Conservation (phyloP, 306 rosid species). For the Quercus variabilis region DNA sequence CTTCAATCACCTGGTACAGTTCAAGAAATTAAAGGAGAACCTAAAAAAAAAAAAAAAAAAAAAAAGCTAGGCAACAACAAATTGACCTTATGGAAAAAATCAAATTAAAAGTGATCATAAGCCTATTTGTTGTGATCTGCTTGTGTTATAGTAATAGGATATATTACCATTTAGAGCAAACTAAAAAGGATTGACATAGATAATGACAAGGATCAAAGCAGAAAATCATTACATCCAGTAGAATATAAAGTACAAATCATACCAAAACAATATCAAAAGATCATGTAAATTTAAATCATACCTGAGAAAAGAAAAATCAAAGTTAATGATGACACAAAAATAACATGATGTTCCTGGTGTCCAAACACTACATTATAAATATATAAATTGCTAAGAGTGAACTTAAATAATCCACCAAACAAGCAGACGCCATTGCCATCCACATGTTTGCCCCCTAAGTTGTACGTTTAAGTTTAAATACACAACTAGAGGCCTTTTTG, state of each 20-base stretch:
- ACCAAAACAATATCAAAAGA: neutral
- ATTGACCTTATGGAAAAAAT: neutral
- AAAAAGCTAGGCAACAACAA: neutral
- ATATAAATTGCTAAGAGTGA: neutral
- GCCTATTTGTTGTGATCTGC: neutral
- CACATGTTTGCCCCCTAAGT: neutral
- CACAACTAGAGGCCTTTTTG: too few relatives aligned
- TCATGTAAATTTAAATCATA: neutral
- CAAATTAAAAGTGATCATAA: neutral
- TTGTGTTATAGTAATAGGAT: neutral
- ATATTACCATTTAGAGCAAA: neutral
- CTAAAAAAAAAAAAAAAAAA: conserved; percentile 16
- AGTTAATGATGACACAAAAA: neutral
- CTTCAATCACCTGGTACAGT: conserved; percentile 20
- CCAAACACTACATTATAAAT: neutral
- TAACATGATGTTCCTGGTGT: neutral
- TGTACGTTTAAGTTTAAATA: neutral
- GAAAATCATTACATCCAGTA: neutral
- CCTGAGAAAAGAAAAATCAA: neutral
- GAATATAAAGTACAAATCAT: neutral
- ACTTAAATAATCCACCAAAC: neutral
- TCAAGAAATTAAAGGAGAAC: conserved; percentile 26
- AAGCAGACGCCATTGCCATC: neutral
- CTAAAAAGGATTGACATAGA: neutral
- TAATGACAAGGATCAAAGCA: neutral